These are phyloP conservation scores for Rosa multiflora DNA, from an alignment of 306 rosid genomes.

Conservation along the genomic window DNA sequence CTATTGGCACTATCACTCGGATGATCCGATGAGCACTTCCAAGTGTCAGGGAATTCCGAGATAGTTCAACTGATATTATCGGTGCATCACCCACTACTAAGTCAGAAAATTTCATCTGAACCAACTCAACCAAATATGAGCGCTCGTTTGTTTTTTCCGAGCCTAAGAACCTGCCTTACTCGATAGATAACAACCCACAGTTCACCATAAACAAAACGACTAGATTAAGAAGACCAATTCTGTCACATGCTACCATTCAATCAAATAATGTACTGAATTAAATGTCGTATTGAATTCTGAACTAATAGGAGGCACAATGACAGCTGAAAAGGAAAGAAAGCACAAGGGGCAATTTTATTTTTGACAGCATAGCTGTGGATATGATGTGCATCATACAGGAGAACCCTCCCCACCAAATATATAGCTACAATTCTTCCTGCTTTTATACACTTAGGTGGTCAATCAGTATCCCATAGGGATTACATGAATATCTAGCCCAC, in stretches of 20 bases:
- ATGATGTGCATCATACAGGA: background rate
- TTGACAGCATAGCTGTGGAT: background rate
- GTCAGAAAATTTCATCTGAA: background rate
- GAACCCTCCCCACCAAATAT: background rate
- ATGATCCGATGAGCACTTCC: too few relatives aligned
- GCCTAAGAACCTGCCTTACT: background rate
- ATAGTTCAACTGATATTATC: too few relatives aligned
- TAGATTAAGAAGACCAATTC: background rate
- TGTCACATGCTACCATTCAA: background rate
- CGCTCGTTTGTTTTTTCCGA: background rate
- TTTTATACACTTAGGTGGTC: background rate
- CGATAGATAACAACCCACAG: too few relatives aligned
- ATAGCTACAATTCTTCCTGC: background rate
- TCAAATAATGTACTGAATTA: background rate
- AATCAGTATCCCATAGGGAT: background rate
- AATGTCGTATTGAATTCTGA: background rate
- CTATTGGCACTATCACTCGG: background rate
- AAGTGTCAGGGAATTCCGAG: background rate
- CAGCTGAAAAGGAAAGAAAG: background rate
- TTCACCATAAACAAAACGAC: background rate
- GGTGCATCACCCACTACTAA: too few relatives aligned
- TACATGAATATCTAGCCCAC: constrained; percentile 5
- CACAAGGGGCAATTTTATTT: background rate
- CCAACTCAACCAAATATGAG: too few relatives aligned
- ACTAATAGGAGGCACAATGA: background rate